These are phyloP conservation scores for Trapa incisa DNA, from an alignment of 345 rosid species.

Conservation along the genomic window DNA sequence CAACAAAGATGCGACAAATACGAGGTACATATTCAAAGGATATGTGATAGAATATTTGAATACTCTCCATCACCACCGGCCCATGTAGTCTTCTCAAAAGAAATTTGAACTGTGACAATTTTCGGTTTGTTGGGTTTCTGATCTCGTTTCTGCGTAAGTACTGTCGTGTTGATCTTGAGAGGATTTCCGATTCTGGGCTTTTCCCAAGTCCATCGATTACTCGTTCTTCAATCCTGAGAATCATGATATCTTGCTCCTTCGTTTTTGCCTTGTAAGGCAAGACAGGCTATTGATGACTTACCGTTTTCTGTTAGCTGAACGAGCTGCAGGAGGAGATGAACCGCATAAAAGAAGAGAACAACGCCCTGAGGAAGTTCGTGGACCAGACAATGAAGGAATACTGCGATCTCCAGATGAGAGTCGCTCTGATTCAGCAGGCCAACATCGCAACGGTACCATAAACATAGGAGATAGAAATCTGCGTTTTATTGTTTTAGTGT, in stretches of 20 bases:
- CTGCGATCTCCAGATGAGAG: conserved; percentile 36
- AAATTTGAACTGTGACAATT: not conserved
- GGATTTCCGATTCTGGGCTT: not conserved
- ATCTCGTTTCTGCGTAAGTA: not conserved
- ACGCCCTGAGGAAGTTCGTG: conserved; percentile 33
- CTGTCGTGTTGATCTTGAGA: not conserved
- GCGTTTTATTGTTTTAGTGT: too few species aligned
- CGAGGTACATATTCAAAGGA: conserved; percentile 18
- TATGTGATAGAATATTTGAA: not conserved
- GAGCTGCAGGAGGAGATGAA: conserved; percentile 40
- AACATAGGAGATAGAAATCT: not conserved
- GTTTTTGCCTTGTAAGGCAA: not conserved
- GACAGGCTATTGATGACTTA: not conserved
- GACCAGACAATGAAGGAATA: conserved; percentile 53
- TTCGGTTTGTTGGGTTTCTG: not conserved
- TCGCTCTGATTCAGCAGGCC: conserved; percentile 30
- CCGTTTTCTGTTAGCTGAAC: conserved; percentile 18
- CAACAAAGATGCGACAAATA: conserved; percentile 11
- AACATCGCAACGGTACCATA: conserved; percentile 16
- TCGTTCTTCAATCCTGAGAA: not conserved
- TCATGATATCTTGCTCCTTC: not conserved
- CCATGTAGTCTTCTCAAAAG: not conserved
- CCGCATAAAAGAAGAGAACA: conserved; percentile 49
- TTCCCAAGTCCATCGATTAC: not conserved
- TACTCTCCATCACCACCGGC: too few species aligned